These are phyloP conservation scores for Mallotus repandus DNA, from an alignment of 441 rosid species.

Conservation along the genomic window DNA sequence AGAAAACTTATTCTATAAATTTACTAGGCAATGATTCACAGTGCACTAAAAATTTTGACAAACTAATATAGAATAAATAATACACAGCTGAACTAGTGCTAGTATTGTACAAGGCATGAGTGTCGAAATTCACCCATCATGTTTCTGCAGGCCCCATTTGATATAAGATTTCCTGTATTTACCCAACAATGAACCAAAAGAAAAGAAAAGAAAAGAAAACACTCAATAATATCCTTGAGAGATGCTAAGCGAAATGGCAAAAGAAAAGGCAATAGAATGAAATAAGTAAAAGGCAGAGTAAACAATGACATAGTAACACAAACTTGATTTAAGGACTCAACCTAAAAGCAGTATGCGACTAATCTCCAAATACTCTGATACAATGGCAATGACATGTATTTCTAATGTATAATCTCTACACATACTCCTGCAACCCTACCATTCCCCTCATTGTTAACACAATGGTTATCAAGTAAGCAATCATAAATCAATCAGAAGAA, in stretches of 20 bases:
- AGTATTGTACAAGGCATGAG: constrained; percentile 31
- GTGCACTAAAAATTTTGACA: constrained; percentile 11
- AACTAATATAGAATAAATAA: constrained; percentile 10
- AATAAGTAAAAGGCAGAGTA: neutral
- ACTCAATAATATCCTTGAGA: neutral
- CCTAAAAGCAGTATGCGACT: neutral
- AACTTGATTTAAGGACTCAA: neutral
- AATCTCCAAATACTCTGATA: neutral
- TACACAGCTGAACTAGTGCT: constrained; percentile 26
- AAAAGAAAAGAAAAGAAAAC: no score
- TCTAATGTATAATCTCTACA: neutral
- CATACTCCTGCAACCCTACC: neutral
- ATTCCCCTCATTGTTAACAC: neutral
- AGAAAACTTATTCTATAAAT: constrained; percentile 11
- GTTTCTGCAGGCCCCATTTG: constrained; percentile 17
- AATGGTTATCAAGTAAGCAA: neutral
- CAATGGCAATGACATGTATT: neutral
- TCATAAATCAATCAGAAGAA: neutral
- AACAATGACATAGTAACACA: neutral
- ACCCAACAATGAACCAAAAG: neutral
- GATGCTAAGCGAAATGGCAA: neutral
- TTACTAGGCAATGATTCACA: constrained; percentile 11
- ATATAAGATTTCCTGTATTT: constrained; percentile 23
- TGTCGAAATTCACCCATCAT: constrained; percentile 14
- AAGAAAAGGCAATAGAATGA: neutral